A percentile compares a stretch with the other conserved stretches of the same genome.
Evolutionary conservation across 108 stramenopile species (phyloP).

Genomic region (Phaeodactylum tricornutum): DNA sequence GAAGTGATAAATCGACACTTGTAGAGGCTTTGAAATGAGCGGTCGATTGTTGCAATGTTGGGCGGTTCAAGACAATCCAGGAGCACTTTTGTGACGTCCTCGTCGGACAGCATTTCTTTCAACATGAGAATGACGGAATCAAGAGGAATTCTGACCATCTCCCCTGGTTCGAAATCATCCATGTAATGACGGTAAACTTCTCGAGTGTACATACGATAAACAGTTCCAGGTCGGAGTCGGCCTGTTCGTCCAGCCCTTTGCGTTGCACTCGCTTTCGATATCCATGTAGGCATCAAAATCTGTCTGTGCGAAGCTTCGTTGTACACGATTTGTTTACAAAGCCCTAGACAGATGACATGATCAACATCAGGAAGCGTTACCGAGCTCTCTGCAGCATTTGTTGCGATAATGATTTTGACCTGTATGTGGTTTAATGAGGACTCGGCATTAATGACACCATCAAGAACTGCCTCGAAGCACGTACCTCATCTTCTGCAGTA

Average conservation of each 20-base stretch:
- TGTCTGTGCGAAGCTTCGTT: conserved; percentile 59
- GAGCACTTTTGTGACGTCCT: conserved; percentile 59
- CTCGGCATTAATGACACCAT: no score
- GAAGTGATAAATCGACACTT: conserved; percentile 45
- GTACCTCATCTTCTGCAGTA: conserved; percentile 34
- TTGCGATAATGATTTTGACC: conserved; percentile 90
- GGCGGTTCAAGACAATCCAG: conserved; percentile 80
- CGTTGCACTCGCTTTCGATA: conserved; percentile 75
- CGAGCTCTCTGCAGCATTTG: conserved; percentile 96
- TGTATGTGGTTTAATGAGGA: no score
- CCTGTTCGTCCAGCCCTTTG: conserved; percentile 96
- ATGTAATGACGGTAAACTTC: conserved; percentile 47
- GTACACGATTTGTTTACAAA: conserved; percentile 73
- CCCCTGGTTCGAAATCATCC: conserved; percentile 62
- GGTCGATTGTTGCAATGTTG: conserved; percentile 46
- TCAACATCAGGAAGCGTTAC: conserved; percentile 94
- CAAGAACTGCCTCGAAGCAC: no score
- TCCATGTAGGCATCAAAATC: conserved; percentile 81
- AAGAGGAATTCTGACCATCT: conserved; percentile 72
- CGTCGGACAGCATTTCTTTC: conserved; percentile 59
- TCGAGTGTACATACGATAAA: conserved; percentile 81
- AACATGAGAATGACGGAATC: conserved; percentile 65
- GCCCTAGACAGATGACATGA: conserved; percentile 91
- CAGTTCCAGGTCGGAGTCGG: conserved; percentile 79
- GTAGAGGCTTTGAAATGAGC: conserved; percentile 65